Evolutionary conservation across 305 asterid genomes (phyloP), one percentile per base, ranked within the genome.

Genomic region (Stenogyne calaminthoides): DNA sequence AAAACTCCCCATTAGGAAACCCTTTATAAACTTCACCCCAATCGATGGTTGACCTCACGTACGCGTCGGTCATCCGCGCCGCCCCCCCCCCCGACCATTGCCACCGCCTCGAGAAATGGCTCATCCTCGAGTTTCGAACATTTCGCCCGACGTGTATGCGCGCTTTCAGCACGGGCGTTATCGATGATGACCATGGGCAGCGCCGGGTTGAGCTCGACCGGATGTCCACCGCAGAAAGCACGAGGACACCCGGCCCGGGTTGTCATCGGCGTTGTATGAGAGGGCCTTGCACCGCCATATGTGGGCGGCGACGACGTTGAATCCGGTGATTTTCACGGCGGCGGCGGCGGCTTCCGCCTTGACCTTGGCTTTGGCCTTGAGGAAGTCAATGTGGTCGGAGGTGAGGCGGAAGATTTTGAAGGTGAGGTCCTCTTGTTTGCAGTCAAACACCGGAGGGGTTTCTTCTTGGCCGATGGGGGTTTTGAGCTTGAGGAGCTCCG

Each of bases 221-320:
- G 55, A 93, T 87, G 68, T 93, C 96, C 18, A 93, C 88, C 0
- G 98, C 92, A 69, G 81, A 93, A 1, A 93, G 84, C 10, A 91
- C 85, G 78, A 73, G 9, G 83, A 86, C 61, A 64, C 83, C 2
- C 86, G 63, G 7, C 86, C 88, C 1, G 66, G 27, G 14, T 70
- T 67, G 54, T 62, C 39, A 7, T 19, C 81, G 3, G 0, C 62
- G 47, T 44, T 68, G 14, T 4, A 63, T 0, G 97, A 93, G 4
- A 88, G 82, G 18, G 96, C 97, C 76, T 93, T 93, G 89, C 97
- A 89, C 22, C 91, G 81, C 97, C 97, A 93, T 3, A 91, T 75
- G 34, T 80, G 91, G 19, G 97, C 88, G 15, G 97, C 77, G 46
- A 92, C 79, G 10, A 73, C 96, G 63, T 87, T 93, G 80, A 91